Base-by-base conservation (phyloP, 345 rosid species). In the Streptanthus diversifolius region DNA sequence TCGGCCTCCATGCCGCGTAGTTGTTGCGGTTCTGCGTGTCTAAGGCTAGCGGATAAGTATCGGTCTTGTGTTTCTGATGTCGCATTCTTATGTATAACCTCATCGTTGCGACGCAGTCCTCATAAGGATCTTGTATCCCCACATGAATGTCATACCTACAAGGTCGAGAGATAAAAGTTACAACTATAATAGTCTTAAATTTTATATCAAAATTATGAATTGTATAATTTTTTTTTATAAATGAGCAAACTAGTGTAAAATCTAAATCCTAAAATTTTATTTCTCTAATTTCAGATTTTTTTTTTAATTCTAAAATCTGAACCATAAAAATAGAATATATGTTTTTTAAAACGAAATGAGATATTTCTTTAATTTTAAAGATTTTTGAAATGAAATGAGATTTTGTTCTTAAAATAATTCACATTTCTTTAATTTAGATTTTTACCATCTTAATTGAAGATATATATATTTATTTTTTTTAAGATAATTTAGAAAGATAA, bases 1-100 rank as follows among this genome's bases (percentile, higher is more conserved):
- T 79, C 72, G 85, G 96, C 80, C 92, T 88, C 91, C 88, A 83
- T 0, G 84, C 35, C 2, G 81, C 87, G 11, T 82, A 85, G 63
- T 85, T 90, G 70, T 86, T 83, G 11, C 87, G 81, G 80, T 87
- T 91, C 60, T 83, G 90, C 3, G 93, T 82, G 56, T 87, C 91
- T 0, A 85, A 76, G 44, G 92, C 88, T 14, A 87, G 75, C 5
- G 96, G 88, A 65, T 65, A 63, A n/a, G 88, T 82, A 64, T 90
- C 84, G 8, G 36, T 72, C 60, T 2, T 40, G 52, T 92, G 98
- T 27, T 9, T 79, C 77, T 88, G 98, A 9, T 70, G 62, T 72
- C 87, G 80, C 98, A 92, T 92, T 78, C 95, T 85, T 61, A 43
- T 80, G 84, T 92, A 90, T 51, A 92, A 83, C 80, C 91, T 87